Conservation (phyloP, 345 rosid species). For the Cardamine resedifolia region DNA sequence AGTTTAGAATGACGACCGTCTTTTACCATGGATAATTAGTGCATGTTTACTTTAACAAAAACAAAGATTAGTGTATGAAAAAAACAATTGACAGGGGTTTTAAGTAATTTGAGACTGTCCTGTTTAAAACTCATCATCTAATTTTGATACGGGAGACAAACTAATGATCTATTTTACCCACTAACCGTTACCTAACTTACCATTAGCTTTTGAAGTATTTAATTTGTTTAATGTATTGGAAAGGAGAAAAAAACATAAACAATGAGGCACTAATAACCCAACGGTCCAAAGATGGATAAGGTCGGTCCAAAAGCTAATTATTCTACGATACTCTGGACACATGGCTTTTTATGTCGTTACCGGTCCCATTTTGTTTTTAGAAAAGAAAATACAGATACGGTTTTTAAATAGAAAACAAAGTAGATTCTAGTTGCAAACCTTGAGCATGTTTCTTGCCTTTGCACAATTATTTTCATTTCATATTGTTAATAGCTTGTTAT, state of each 20-base stretch:
- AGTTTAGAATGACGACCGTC: neutral
- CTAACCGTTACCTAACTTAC: slow-evolving; percentile 33
- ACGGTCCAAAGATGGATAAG: slow-evolving; percentile 34
- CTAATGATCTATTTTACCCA: no score
- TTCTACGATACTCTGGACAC: slow-evolving; percentile 32
- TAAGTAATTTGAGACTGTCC: neutral
- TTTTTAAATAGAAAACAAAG: neutral
- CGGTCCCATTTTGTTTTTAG: slow-evolving; percentile 22
- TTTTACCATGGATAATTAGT: neutral
- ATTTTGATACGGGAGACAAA: neutral
- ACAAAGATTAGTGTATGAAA: no score
- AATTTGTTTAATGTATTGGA: neutral
- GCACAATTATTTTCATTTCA: neutral
- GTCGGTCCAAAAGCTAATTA: slow-evolving; percentile 37
- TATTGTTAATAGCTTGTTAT: neutral
- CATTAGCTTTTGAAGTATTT: neutral
- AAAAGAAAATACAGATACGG: neutral
- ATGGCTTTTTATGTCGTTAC: slow-evolving; percentile 26
- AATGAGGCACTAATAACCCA: slow-evolving; percentile 4
- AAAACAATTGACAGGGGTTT: neutral
- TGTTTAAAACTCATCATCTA: neutral
- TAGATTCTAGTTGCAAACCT: neutral
- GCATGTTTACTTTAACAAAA: no score
- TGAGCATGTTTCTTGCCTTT: neutral
- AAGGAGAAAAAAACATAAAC: slow-evolving; percentile 17